Evolutionary conservation across 345 rosid genomes (phyloP).

Genomic region (Linum lewisii): DNA sequence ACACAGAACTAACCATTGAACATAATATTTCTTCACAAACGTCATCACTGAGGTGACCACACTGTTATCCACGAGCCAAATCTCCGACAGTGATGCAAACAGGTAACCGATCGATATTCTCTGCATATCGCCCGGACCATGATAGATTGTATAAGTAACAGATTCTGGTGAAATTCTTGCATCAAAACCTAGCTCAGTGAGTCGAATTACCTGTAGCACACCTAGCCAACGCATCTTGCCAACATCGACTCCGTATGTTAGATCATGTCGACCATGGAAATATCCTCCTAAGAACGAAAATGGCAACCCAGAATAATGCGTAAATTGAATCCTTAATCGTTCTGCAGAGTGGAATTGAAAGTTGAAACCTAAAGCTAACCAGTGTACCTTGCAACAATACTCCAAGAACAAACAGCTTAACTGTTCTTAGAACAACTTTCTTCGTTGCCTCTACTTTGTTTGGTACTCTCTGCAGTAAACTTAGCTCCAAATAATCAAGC

Average conservation of each 20-base stretch:
- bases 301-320: not conserved
- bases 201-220: conserved; percentile 38
- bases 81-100: conserved; percentile 44
- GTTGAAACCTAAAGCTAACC: not conserved
- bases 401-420: conserved; percentile 41
- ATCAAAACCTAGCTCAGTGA: not conserved
- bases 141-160: not conserved
- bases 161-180: too few species aligned
- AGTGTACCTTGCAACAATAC: conserved; percentile 45
- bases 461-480: conserved; percentile 35
- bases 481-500: not conserved
- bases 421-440: conserved; percentile 35
- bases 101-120: conserved; percentile 60
- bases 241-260: conserved; percentile 50
- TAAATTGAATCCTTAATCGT: not conserved
- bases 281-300: conserved; percentile 32
- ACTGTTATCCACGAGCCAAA: conserved; percentile 39
- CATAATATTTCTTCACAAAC: conserved; percentile 36
- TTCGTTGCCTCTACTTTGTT: conserved; percentile 32
- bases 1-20: conserved; percentile 41
- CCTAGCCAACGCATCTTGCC: conserved; percentile 47
- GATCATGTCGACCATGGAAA: conserved; percentile 42
- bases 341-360: too few species aligned
- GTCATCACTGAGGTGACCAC: conserved; percentile 29
- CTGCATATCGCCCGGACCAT: conserved; percentile 23